Base-by-base conservation (phyloP, 345 rosid species). In the Trapa bicornis region DNA sequence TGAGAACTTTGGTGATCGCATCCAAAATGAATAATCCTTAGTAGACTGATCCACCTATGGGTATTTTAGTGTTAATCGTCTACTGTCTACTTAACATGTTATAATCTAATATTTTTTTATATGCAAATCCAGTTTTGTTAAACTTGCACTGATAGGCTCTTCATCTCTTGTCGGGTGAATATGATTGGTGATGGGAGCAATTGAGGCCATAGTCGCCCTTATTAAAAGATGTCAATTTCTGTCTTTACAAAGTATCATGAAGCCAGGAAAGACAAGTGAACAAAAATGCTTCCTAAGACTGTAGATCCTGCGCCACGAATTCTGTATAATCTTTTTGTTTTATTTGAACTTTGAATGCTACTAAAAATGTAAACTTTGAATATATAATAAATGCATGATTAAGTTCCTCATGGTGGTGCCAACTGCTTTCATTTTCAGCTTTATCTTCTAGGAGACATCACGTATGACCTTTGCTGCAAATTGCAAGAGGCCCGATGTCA, bases 161-260 rank as follows among this genome's bases (percentile, higher is more conserved):
- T 1, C 2, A 60, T 12, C 32, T 60, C 39, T 36, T 16, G 4
- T 60, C 2, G 10, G 5, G 39, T 60, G 16, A 9, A 32, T 10
- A 60, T 82, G 16, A 82, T 84, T n/a, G 82, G 86, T 61, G 84
- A 77, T 67, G 73, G 43, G 5, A 41, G 70, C n/a, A 69, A 76
- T 32, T 71, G 73, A 72, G 63, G 72, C 16, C 22, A 39, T 13
- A 41, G 1, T 41, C n/a, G n/a, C n/a, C 43, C 43, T 7, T 41
- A 41, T 41, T 41, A 7, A 41, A 41, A 41, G 43, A 41, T 41
- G 43, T 41, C 43, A 41, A 8, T 41, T 41, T 8, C 43, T 41
- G 43, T 41, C 43, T 41, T 41, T 41, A 3, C 43, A 17, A 43
- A 37, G 67, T 56, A 29, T 68, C 42, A 66, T 48, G 58, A 52